Evolutionary conservation across 768 basidiomycete genomes (phyloP).

Genomic region (Mycena capillaripes): DNA sequence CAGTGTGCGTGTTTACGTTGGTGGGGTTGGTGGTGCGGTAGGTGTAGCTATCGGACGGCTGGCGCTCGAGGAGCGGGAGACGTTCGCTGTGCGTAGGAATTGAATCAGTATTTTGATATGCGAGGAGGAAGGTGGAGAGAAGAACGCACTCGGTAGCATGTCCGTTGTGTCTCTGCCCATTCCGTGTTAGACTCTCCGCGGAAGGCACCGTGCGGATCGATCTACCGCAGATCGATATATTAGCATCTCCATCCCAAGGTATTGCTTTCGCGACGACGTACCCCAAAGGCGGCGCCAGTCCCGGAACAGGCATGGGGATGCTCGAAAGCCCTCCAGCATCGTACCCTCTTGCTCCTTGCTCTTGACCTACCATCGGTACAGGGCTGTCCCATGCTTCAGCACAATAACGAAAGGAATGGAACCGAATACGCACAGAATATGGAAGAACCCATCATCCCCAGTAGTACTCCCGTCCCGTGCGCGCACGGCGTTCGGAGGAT

Average conservation of each 20-base stretch:
- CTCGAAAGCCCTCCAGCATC: slow-evolving; percentile 35
- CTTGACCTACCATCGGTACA: background rate
- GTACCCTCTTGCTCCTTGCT: background rate
- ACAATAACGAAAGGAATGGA: too few species aligned
- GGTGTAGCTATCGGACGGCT: slow-evolving; percentile 12
- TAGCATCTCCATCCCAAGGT: too few species aligned
- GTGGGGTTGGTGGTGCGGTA: slow-evolving; percentile 2
- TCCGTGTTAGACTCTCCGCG: slow-evolving; percentile 10
- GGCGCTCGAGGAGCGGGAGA: slow-evolving; percentile 30
- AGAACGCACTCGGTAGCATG: slow-evolving; percentile 23
- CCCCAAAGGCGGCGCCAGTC: slow-evolving; percentile 3
- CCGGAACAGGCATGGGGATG: slow-evolving; percentile 46
- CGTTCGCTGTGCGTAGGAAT: slow-evolving; percentile 30
- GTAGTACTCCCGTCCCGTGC: background rate
- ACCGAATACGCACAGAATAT: slow-evolving; percentile 1
- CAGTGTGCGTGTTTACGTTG: background rate
- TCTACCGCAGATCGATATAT: background rate
- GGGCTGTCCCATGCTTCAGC: background rate
- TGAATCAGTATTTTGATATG: too few species aligned
- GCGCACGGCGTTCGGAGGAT: background rate
- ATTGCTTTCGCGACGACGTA: background rate
- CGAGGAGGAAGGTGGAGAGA: background rate
- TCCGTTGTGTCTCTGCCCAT: background rate
- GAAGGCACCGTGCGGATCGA: slow-evolving; percentile 31
- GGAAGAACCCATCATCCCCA: slow-evolving; percentile 11